phyloP scores from a whole-genome alignment of 2,329 filamentous ascomycete genomes.

The Pseudopyrenochaeta lycopersici region DNA sequence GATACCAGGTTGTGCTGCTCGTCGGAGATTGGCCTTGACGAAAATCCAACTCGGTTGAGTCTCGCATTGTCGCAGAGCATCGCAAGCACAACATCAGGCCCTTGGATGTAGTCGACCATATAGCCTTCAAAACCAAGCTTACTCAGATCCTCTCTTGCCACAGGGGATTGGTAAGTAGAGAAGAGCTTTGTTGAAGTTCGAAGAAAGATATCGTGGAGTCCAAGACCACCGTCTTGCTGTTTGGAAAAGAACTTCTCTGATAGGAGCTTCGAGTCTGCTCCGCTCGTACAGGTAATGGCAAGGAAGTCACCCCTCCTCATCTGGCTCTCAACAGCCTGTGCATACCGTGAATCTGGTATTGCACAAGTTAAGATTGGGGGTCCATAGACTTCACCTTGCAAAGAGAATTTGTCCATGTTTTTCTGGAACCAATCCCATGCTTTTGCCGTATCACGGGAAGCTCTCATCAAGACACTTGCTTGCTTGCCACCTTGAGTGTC shows the following conservation, averaged over 20 bases:
- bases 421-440: constrained; percentile 86
- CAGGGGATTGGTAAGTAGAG: constrained; percentile 62
- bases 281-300: constrained; percentile 78
- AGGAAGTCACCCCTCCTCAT: constrained; percentile 63
- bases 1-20: constrained; percentile 74
- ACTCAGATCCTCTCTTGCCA: constrained; percentile 65
- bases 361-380: constrained; percentile 84
- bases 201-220: constrained; percentile 75
- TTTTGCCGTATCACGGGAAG: constrained; percentile 70
- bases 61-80: constrained; percentile 82
- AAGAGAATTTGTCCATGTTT: constrained; percentile 66
- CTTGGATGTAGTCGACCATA: constrained; percentile 79
- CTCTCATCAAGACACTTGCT: constrained; percentile 66
- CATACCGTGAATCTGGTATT: constrained; percentile 75
- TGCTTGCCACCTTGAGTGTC: constrained; percentile 51
- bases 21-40: constrained; percentile 69
- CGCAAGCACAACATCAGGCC: constrained; percentile 82
- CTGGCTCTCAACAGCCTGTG: constrained; percentile 67
- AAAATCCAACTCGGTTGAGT: constrained; percentile 74
- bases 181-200: constrained; percentile 68
- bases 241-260: constrained; percentile 68
- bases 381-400: constrained; percentile 80
- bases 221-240: constrained; percentile 55
- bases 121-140: constrained; percentile 78
- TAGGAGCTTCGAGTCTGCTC: constrained; percentile 77